Percentiles rank a stretch among this genome's conserved stretches.
phyloP scores from a whole-genome alignment of 1,284 basidiomycete genomes.

The Moesziomyces antarcticus region DNA sequence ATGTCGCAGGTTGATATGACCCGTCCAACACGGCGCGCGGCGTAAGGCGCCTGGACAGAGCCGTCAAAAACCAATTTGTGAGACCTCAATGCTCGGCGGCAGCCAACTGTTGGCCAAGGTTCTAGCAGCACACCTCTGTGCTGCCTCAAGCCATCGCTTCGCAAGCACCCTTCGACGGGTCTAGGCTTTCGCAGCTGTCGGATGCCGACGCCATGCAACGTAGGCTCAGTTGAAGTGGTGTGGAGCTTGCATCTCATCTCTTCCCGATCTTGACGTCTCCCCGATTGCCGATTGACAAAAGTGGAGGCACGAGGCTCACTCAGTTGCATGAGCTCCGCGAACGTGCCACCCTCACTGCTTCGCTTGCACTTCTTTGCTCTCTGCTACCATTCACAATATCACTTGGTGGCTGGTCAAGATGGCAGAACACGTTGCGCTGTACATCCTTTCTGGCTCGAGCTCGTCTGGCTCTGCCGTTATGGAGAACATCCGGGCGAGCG shows the following conservation, averaged over 20 bases:
- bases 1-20: conserved; percentile 23
- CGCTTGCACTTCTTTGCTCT: too few relatives aligned
- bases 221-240: too few relatives aligned
- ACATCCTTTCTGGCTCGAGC: conserved; percentile 28
- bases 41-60: conserved; percentile 4
- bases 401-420: conserved; percentile 4
- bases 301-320: conserved; percentile 17
- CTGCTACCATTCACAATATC: background rate
- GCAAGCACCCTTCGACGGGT: too few relatives aligned
- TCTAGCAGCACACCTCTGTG: conserved; percentile 12
- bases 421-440: conserved; percentile 48
- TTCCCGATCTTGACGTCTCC: conserved; percentile 9
- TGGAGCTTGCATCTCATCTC: background rate
- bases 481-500: conserved; percentile 46
- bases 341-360: conserved; percentile 5
- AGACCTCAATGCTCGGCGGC: background rate
- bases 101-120: conserved; percentile 18
- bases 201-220: too few relatives aligned
- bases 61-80: too few relatives aligned
- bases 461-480: conserved; percentile 28
- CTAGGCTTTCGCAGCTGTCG: background rate
- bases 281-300: conserved; percentile 2
- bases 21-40: conserved; percentile 39
- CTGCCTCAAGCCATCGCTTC: background rate
- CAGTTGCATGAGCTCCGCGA: conserved; percentile 12